Evolutionary conservation across 192 early-diverging fungal genomes (phyloP), one percentile per base, ranked within the genome.

Genomic region (Cetraspora pellucida): DNA sequence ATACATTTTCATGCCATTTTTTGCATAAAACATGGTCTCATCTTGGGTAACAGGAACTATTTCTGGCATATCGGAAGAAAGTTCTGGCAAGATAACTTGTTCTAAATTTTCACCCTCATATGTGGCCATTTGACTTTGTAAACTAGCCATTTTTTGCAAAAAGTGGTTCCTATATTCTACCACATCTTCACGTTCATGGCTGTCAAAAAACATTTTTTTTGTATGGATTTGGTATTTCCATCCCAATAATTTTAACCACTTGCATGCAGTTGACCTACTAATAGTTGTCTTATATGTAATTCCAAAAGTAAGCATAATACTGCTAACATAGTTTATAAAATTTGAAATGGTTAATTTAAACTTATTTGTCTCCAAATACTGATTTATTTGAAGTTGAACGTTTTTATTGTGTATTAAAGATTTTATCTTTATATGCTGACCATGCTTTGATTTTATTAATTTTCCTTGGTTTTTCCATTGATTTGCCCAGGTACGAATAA

Each of bases 131-230:
- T n/a, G n/a, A n/a, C 30, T 57, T 57, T 21, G 10, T 72, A 57
- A 8, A 28, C 31, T 72, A 4, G 55, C 25, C 16, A 57, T 72
- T 58, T 54, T 0, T 5, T 43, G 23, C 27, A 72, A 43, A 30
- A 57, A 57, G 21, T 50, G 49, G 0, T 70, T 46, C 10, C 47
- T 0, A 49, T 72, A 57, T 5, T 11, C 3, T n/a, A n/a, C n/a
- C n/a, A n/a, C n/a, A n/a, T n/a, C n/a, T n/a, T n/a, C n/a, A n/a
- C n/a, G n/a, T n/a, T 72, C 52, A 58, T 57, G 1, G 37, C 52
- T 28, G 60, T 74, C 57, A 74, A 46, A 61, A 47, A n/a, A 60
- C 9, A 60, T 60, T 14, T 55, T 57, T n/a, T n/a, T n/a, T n/a
- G n/a, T n/a, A n/a, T n/a, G 47, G 47, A 49, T 49, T 49, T 49